Conservation (phyloP, 495 filamentous ascomycete genomes). For the Aspergillus cristatus region DNA sequence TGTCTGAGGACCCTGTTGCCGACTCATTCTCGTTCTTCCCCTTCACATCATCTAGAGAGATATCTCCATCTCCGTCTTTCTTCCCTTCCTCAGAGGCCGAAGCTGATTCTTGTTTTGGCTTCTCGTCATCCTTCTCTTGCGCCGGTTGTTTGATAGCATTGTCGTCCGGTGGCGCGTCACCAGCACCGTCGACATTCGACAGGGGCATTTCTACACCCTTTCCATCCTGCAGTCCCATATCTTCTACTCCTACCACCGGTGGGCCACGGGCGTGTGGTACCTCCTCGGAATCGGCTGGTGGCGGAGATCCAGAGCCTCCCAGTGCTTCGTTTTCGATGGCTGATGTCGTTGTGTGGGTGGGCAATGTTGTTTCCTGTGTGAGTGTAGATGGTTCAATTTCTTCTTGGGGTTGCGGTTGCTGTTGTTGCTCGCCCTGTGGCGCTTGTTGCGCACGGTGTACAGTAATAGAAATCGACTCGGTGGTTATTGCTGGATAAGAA, state of each 20-base stretch:
- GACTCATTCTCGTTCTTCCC: conserved; percentile 7
- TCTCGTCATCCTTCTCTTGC: conserved; percentile 6
- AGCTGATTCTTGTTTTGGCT: conserved; percentile 1
- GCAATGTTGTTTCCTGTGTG: conserved; percentile 4
- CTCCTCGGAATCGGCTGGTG: conserved; percentile 40
- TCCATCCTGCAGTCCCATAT: conserved; percentile 72
- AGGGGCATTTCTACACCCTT: conserved; percentile 37
- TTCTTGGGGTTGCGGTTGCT: conserved; percentile 4
- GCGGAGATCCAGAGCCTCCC: conserved; percentile 7
- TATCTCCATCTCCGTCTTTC: conserved; percentile 34
- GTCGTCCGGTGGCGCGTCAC: conserved; percentile 4
- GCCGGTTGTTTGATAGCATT: conserved; percentile 3
- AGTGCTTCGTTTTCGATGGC: conserved; percentile 23
- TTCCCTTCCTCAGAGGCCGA: conserved; percentile 1
- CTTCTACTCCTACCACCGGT: conserved; percentile 71
- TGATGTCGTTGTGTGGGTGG: conserved; percentile 7
- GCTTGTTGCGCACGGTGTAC: neutral
- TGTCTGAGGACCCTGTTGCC: neutral
- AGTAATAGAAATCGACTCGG: neutral
- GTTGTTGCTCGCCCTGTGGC: conserved; percentile 11
- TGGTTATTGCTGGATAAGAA: neutral
- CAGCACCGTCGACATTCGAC: conserved; percentile 8
- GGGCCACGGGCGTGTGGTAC: conserved; percentile 75
- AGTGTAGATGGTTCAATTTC: conserved; percentile 3
- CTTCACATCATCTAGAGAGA: conserved; percentile 28